These are phyloP conservation scores for Geotrichum histeridarum DNA, from an alignment of 1,139 yeast species.

Conservation along the genomic window DNA sequence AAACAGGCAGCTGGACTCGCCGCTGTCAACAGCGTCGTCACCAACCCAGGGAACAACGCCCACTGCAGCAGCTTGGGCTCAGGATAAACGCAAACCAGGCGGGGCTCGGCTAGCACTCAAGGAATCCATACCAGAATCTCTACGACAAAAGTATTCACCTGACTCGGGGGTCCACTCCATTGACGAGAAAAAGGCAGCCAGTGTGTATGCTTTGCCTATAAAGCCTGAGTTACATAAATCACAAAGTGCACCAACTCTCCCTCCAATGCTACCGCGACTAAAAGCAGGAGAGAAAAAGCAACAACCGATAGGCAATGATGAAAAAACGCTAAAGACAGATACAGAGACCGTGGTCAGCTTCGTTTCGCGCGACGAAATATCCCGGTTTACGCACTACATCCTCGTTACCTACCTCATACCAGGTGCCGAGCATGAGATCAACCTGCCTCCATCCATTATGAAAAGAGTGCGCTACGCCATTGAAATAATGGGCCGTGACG, in stretches of 20 bases:
- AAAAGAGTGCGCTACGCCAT: slow-evolving; percentile 58
- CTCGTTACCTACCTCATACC: slow-evolving; percentile 73
- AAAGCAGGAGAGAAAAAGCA: too few relatives aligned
- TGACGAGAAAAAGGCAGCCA: too few relatives aligned
- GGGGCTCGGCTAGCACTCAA: slow-evolving; percentile 11
- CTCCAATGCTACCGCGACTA: too few relatives aligned
- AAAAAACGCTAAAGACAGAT: slow-evolving; percentile 6
- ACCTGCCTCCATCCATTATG: slow-evolving; percentile 64
- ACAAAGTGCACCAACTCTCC: too few relatives aligned
- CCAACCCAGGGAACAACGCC: background rate
- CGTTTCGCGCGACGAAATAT: slow-evolving; percentile 59
- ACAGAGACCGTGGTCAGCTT: slow-evolving; percentile 12
- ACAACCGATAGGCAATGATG: slow-evolving; percentile 15
- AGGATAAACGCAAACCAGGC: slow-evolving; percentile 10
- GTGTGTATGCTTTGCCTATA: too few relatives aligned
- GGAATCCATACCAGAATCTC: background rate
- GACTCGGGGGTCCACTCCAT: background rate
- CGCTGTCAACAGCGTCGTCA: background rate
- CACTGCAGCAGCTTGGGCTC: slow-evolving; percentile 16
- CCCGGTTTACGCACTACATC: slow-evolving; percentile 65
- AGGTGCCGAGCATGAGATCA: slow-evolving; percentile 68
- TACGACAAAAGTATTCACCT: background rate
- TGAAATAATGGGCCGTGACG: slow-evolving; percentile 78
- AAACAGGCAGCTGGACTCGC: background rate
- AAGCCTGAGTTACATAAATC: too few relatives aligned